Percentiles rank a stretch among this genome's conserved stretches.
Evolutionary conservation across 257 asterid genomes (phyloP).

Genomic region (Fraxinus cuspidata): DNA sequence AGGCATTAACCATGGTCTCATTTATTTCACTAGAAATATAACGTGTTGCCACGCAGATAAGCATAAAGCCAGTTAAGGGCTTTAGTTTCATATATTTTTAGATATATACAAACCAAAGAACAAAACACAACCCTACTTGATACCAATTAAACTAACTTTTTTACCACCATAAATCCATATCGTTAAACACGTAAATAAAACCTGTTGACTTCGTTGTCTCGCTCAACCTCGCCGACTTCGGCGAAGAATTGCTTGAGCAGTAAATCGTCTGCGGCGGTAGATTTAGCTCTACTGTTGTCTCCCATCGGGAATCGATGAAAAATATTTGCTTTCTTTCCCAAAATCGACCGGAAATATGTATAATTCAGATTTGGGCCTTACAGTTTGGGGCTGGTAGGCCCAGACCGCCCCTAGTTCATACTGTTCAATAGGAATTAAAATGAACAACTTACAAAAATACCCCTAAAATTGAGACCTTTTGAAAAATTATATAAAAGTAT

Average conservation of each 20-base stretch:
- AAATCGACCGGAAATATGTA: neutral
- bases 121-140: slow-evolving; percentile 10
- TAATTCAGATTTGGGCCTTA: neutral
- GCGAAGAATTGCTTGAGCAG: slow-evolving; percentile 86
- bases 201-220: slow-evolving; percentile 95
- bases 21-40: neutral
- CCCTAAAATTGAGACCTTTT: too few species aligned
- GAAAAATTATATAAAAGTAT: too few species aligned
- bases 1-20: neutral
- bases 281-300: slow-evolving; percentile 45
- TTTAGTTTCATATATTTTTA: neutral
- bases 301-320: slow-evolving; percentile 49
- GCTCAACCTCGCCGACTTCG: slow-evolving; percentile 98
- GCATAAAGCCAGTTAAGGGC: too few species aligned
- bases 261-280: slow-evolving; percentile 60
- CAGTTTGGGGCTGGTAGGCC: neutral
- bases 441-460: too few species aligned
- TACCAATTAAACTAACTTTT: neutral
- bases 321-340: neutral
- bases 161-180: slow-evolving; percentile 23
- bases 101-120: neutral
- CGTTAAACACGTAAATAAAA: slow-evolving; percentile 16
- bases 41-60: neutral
- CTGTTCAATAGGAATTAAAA: too few species aligned
- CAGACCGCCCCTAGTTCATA: neutral